Percentiles rank a stretch among this genome's conserved stretches.
phyloP scores from a whole-genome alignment of 2,329 filamentous ascomycete species.

The Xylaria sp. region DNA sequence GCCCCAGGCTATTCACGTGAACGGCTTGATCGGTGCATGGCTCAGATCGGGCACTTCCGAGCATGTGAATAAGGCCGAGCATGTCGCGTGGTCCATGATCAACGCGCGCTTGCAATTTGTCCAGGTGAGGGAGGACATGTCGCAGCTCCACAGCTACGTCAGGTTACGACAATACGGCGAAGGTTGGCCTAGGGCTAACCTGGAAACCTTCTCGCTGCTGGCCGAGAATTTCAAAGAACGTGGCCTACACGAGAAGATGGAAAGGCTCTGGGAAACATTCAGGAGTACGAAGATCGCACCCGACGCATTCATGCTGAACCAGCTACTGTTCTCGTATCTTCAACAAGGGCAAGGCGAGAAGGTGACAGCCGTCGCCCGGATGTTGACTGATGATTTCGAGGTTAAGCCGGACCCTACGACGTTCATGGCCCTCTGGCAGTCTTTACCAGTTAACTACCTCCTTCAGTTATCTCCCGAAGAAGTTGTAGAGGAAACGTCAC shows the following conservation, averaged over 20 bases:
- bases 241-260: constrained; percentile 58
- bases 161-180: constrained; percentile 37
- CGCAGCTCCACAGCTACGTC: constrained; percentile 30
- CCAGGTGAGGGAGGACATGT: constrained; percentile 45
- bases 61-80: constrained; percentile 64
- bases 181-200: constrained; percentile 61
- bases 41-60: constrained; percentile 62
- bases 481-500: constrained; percentile 35
- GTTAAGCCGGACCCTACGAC: constrained; percentile 68
- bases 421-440: constrained; percentile 69
- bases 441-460: constrained; percentile 54
- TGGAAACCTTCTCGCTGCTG: constrained; percentile 78
- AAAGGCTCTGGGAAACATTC: constrained; percentile 65
- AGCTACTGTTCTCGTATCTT: constrained; percentile 69
- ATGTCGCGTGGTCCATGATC: constrained; percentile 77
- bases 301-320: constrained; percentile 78
- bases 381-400: constrained; percentile 52
- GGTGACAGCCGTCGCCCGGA: constrained; percentile 59
- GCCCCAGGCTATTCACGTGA: constrained; percentile 75
- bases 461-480: constrained; percentile 38
- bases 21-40: constrained; percentile 80
- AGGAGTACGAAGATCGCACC: constrained; percentile 64
- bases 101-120: constrained; percentile 67
- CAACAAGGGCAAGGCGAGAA: constrained; percentile 58
- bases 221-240: constrained; percentile 72